Evolutionary conservation across 2,329 filamentous ascomycete species (phyloP).

Genomic region (Ceratocystis papillata): DNA sequence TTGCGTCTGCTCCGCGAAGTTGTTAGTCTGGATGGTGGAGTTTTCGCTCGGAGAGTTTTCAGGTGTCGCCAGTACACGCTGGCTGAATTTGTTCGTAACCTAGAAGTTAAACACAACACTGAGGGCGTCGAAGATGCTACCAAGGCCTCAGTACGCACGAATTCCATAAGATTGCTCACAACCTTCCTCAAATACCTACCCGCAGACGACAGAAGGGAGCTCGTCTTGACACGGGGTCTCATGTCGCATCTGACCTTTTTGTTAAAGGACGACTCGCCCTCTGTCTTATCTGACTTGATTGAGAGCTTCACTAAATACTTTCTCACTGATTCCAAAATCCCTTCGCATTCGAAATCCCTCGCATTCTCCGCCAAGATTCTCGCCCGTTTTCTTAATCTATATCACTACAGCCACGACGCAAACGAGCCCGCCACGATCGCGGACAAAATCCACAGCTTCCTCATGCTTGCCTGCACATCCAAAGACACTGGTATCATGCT

Average conservation of each 20-base stretch:
- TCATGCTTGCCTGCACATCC: conserved; percentile 64
- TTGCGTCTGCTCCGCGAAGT: conserved; percentile 76
- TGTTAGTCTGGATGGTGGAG: conserved; percentile 75
- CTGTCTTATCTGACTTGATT: conserved; percentile 64
- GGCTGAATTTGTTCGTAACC: conserved; percentile 66
- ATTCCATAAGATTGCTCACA: conserved; percentile 71
- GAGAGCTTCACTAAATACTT: conserved; percentile 58
- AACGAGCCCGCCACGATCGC: conserved; percentile 45
- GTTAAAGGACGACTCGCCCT: conserved; percentile 65
- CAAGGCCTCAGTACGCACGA: conserved; percentile 70
- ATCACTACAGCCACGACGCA: conserved; percentile 47
- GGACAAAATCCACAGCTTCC: conserved; percentile 61
- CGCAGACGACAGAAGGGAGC: conserved; percentile 64
- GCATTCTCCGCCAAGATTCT: conserved; percentile 67
- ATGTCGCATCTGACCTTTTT: conserved; percentile 71
- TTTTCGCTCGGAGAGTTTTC: conserved; percentile 66
- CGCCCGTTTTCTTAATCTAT: conserved; percentile 59
- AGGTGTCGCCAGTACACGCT: conserved; percentile 67
- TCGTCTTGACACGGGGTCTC: conserved; percentile 70
- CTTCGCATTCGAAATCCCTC: conserved; percentile 61
- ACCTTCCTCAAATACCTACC: conserved; percentile 69
- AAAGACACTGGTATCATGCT: conserved; percentile 63
- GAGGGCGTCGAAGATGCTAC: conserved; percentile 50
- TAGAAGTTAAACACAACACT: conserved; percentile 55
- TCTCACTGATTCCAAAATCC: conserved; percentile 61